phyloP scores from a whole-genome alignment of 306 rosid species.

The Citrullus mucosospermus region DNA sequence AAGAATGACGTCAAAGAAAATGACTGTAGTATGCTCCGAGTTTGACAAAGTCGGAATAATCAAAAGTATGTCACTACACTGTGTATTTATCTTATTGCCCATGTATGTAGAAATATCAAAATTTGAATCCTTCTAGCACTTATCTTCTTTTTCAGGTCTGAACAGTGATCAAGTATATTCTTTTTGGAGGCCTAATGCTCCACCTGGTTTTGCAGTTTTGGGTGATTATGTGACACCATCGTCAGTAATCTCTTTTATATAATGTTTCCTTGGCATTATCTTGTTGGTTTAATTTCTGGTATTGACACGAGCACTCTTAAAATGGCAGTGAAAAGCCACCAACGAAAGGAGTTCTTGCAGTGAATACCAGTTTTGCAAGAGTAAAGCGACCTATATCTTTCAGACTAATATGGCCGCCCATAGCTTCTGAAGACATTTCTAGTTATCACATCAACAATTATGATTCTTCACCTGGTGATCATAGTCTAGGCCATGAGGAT shows the following conservation, averaged over 20 bases:
- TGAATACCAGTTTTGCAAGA: conserved; percentile 57
- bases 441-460: conserved; percentile 19
- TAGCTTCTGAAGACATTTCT: conserved; percentile 26
- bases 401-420: conserved; percentile 74
- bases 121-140: background rate
- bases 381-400: conserved; percentile 69
- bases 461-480: conserved; percentile 14
- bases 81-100: background rate
- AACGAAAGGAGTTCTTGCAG: conserved; percentile 74
- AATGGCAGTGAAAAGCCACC: conserved; percentile 91
- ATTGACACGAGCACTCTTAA: conserved; percentile 14
- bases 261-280: background rate
- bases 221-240: conserved; percentile 89
- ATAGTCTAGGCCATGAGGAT: conserved; percentile 20
- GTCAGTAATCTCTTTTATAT: conserved; percentile 39
- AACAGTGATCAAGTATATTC: conserved; percentile 55
- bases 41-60: conserved; percentile 87
- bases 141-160: conserved; percentile 41
- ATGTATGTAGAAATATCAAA: conserved; percentile 1
- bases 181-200: conserved; percentile 95
- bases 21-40: conserved; percentile 79
- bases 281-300: background rate
- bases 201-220: conserved; percentile 87
- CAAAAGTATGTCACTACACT: conserved; percentile 28
- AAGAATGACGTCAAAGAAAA: conserved; percentile 79